Conservation (phyloP, 2,329 filamentous ascomycete species). For the Ophioceras dolichostomum region DNA sequence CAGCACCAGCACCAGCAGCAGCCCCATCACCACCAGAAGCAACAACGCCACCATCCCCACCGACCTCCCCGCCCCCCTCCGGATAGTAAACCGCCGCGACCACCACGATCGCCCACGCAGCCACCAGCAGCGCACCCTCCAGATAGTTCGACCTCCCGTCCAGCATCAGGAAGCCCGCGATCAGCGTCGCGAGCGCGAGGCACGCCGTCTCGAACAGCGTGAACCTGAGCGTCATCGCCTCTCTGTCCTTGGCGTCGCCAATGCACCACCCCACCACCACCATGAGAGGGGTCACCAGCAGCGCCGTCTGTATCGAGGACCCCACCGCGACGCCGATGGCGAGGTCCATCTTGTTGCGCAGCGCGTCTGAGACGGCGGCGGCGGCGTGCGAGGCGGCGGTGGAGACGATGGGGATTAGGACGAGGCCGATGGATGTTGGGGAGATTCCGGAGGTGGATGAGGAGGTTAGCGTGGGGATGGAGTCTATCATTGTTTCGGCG, state of each 20-base stretch:
- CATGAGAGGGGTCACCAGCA: constrained; percentile 58
- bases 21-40: neutral
- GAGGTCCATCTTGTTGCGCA: constrained; percentile 67
- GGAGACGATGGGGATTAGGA: constrained; percentile 60
- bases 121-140: constrained; percentile 59
- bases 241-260: constrained; percentile 46
- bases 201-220: constrained; percentile 82
- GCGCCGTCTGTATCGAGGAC: constrained; percentile 59
- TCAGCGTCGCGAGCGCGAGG: constrained; percentile 71
- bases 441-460: neutral
- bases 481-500: constrained; percentile 58
- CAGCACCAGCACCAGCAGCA: too few species aligned
- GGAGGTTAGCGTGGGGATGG: constrained; percentile 54
- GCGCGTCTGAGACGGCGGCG: constrained; percentile 55
- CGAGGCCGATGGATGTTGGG: constrained; percentile 51
- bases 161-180: constrained; percentile 78
- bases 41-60: constrained; percentile 3
- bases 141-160: constrained; percentile 82
- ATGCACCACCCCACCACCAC: constrained; percentile 66
- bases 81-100: constrained; percentile 58
- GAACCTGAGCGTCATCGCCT: constrained; percentile 78
- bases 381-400: constrained; percentile 66
- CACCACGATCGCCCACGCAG: constrained; percentile 56
- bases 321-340: constrained; percentile 59
- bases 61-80: constrained; percentile 11